These are phyloP conservation scores for Protomyces arabidopsidicola DNA, from an alignment of 1,139 yeast genomes.

Conservation along the genomic window DNA sequence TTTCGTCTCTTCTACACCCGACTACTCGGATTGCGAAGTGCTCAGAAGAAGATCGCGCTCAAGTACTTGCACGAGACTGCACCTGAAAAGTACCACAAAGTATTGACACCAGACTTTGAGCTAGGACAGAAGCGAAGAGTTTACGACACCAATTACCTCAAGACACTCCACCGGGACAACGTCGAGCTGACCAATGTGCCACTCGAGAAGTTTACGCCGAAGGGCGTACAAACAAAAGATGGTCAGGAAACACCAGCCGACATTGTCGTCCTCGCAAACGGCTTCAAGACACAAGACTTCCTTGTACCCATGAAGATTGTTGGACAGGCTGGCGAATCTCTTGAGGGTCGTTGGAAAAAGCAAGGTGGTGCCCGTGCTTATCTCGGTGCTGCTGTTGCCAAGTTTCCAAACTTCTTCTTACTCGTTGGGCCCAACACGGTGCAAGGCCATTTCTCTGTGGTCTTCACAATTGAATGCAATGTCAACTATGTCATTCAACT, in stretches of 20 bases:
- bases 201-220: slow-evolving; percentile 30
- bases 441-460: slow-evolving; percentile 21
- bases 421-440: slow-evolving; percentile 22
- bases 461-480: slow-evolving; percentile 13
- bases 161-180: slow-evolving; percentile 35
- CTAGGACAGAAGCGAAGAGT: slow-evolving; percentile 38
- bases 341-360: slow-evolving; percentile 20
- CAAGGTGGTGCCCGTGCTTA: slow-evolving; percentile 23
- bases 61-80: slow-evolving; percentile 29
- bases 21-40: neutral
- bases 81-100: slow-evolving; percentile 33
- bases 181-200: slow-evolving; percentile 35
- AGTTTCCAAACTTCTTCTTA: slow-evolving; percentile 22
- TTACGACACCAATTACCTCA: slow-evolving; percentile 36
- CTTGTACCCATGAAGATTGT: slow-evolving; percentile 13
- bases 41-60: slow-evolving; percentile 15
- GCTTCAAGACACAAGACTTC: slow-evolving; percentile 24
- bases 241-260: slow-evolving; percentile 8
- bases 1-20: neutral
- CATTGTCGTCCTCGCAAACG: slow-evolving; percentile 1
- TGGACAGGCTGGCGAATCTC: slow-evolving; percentile 9
- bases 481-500: slow-evolving; percentile 11
- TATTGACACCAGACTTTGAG: slow-evolving; percentile 35
- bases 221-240: slow-evolving; percentile 12
- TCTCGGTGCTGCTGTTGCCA: slow-evolving; percentile 15